Conservation (phyloP, 1,284 basidiomycete genomes). For the Sanghuangporus baumii region DNA sequence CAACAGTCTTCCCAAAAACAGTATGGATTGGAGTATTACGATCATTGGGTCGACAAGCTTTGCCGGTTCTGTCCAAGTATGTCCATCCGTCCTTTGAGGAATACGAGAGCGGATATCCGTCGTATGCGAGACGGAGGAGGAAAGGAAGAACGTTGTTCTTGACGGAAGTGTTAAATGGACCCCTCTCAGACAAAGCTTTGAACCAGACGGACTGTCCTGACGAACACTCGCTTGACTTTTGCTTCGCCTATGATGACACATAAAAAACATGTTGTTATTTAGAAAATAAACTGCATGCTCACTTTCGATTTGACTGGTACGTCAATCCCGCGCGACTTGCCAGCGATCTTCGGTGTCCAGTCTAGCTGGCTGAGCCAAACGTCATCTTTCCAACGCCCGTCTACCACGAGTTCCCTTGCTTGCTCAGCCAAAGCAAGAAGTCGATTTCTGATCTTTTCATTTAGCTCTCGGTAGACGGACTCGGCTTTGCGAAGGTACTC, state of each 20-base stretch:
- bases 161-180: constrained; percentile 46
- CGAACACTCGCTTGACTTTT: neutral
- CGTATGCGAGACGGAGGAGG: constrained; percentile 73
- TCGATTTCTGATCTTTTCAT: constrained; percentile 65
- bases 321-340: constrained; percentile 61
- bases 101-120: constrained; percentile 63
- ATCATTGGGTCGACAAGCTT: constrained; percentile 31
- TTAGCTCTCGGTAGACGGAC: constrained; percentile 69
- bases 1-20: constrained; percentile 39
- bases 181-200: constrained; percentile 44
- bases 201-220: constrained; percentile 65
- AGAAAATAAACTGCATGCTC: neutral
- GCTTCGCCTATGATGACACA: neutral
- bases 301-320: constrained; percentile 11
- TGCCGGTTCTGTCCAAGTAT: constrained; percentile 36
- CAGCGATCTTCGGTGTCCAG: constrained; percentile 86
- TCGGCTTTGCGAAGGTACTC: constrained; percentile 79
- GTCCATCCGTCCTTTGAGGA: constrained; percentile 65
- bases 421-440: constrained; percentile 66
- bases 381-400: constrained; percentile 63
- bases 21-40: constrained; percentile 34
- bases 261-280: neutral
- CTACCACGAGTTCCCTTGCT: constrained; percentile 44
- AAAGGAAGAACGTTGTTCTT: constrained; percentile 71
- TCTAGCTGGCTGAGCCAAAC: constrained; percentile 91